These are phyloP conservation scores for Yamadazyma sp. DNA, from an alignment of 805 yeast genomes.

Conservation along the genomic window DNA sequence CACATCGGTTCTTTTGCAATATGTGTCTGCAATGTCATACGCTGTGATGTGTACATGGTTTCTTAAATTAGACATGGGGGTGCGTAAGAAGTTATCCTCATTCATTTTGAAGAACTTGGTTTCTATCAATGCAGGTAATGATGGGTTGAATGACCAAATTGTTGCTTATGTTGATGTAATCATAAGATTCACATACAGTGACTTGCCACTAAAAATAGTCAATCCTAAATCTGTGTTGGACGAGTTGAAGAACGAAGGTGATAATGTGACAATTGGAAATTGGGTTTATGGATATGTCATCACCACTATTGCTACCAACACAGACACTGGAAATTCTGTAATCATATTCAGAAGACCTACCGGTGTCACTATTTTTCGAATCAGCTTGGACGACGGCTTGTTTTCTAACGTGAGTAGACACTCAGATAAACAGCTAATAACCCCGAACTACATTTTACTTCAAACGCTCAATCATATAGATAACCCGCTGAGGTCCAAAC, in stretches of 20 bases:
- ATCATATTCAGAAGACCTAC: constrained; percentile 65
- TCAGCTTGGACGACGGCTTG: constrained; percentile 38
- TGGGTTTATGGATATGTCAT: constrained; percentile 67
- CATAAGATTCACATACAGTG: constrained; percentile 62
- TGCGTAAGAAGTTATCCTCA: constrained; percentile 58
- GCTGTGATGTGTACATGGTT: constrained; percentile 72
- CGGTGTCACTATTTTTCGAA: constrained; percentile 51
- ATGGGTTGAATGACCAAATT: constrained; percentile 49
- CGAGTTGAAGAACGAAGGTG: constrained; percentile 11
- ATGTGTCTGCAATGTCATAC: constrained; percentile 63
- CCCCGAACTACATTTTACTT: constrained; percentile 49
- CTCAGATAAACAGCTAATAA: constrained; percentile 6
- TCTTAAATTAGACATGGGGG: constrained; percentile 56
- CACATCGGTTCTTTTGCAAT: constrained; percentile 55
- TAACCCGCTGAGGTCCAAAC: constrained; percentile 32
- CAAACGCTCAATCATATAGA: constrained; percentile 51
- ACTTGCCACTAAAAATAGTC: constrained; percentile 52
- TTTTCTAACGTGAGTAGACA: constrained; percentile 7
- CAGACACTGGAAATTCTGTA: constrained; percentile 49
- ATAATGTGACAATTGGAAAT: constrained; percentile 26
- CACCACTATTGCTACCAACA: constrained; percentile 54
- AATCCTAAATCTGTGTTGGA: constrained; percentile 16
- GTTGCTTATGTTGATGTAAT: constrained; percentile 68
- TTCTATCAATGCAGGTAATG: constrained; percentile 20
- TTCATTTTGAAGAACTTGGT: constrained; percentile 56